Conservation (phyloP, 1,139 yeast genomes). For the Candida neerlandica region DNA sequence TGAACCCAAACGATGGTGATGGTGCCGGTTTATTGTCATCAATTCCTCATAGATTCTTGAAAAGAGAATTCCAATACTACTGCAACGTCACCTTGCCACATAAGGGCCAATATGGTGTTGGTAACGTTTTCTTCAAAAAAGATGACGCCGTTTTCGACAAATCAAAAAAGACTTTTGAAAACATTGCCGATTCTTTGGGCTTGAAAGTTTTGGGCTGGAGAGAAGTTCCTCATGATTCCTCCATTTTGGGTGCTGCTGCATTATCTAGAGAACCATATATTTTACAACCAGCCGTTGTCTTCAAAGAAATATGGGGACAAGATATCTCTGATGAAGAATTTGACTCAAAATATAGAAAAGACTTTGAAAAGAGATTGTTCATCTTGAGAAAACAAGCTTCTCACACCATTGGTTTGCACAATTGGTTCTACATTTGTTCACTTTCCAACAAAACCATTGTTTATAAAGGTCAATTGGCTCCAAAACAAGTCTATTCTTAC, state of each 20-base stretch:
- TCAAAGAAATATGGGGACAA: slow-evolving; percentile 56
- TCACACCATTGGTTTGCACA: slow-evolving; percentile 88
- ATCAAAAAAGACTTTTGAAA: slow-evolving; percentile 76
- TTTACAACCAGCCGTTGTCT: slow-evolving; percentile 84
- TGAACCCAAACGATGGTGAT: slow-evolving; percentile 96
- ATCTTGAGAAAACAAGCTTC: slow-evolving; percentile 88
- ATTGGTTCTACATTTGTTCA: slow-evolving; percentile 97
- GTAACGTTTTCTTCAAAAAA: slow-evolving; percentile 89
- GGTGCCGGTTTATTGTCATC: slow-evolving; percentile 98
- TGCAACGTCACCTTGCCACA: slow-evolving; percentile 65
- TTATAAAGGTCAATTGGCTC: slow-evolving; percentile 97
- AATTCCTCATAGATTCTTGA: slow-evolving; percentile 85
- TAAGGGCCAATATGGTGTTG: slow-evolving; percentile 90
- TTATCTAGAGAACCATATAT: slow-evolving; percentile 89
- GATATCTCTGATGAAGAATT: slow-evolving; percentile 55
- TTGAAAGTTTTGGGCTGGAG: slow-evolving; percentile 93
- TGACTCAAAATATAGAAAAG: slow-evolving; percentile 57
- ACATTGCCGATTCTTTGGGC: slow-evolving; percentile 74
- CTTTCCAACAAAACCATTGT: slow-evolving; percentile 87
- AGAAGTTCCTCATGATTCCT: slow-evolving; percentile 90
- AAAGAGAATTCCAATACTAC: slow-evolving; percentile 76
- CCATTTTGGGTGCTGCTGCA: slow-evolving; percentile 94
- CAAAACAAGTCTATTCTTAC: slow-evolving; percentile 92
- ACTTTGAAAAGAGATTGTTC: slow-evolving; percentile 81
- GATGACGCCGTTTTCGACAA: slow-evolving; percentile 67